A percentile compares a stretch with the other conserved stretches of the same genome.
Evolutionary conservation across 768 basidiomycete species (phyloP).

Genomic region (Termitomyces sp.): DNA sequence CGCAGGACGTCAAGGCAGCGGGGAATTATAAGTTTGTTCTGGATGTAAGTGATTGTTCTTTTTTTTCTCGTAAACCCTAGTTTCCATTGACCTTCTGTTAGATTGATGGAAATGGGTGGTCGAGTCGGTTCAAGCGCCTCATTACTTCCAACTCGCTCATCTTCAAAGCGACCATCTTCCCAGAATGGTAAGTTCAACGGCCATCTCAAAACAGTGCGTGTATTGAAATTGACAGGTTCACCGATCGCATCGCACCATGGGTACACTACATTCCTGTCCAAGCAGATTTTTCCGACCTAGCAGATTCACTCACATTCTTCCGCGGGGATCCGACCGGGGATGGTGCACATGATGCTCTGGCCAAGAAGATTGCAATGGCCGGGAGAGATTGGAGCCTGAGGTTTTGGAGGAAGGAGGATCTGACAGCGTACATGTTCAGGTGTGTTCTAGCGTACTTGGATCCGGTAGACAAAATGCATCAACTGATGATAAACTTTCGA

Average conservation of each 20-base stretch:
- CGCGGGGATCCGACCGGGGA: slow-evolving; percentile 48
- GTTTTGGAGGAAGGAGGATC: slow-evolving; percentile 58
- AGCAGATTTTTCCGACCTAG: slow-evolving; percentile 55
- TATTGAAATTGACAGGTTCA: slow-evolving; percentile 30
- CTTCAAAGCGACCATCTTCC: slow-evolving; percentile 60
- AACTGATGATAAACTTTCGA: background rate
- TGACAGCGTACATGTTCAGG: slow-evolving; percentile 56
- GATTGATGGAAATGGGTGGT: slow-evolving; percentile 61
- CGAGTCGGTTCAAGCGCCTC: slow-evolving; percentile 55
- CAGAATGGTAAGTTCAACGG: slow-evolving; percentile 45
- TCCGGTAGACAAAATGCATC: too few species aligned
- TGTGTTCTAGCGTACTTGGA: slow-evolving; percentile 12
- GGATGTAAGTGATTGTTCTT: slow-evolving; percentile 33
- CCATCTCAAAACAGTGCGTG: background rate
- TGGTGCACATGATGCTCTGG: slow-evolving; percentile 53
- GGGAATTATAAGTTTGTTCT: slow-evolving; percentile 55
- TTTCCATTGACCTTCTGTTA: too few species aligned
- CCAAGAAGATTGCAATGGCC: slow-evolving; percentile 45
- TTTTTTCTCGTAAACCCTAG: background rate
- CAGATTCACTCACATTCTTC: slow-evolving; percentile 71
- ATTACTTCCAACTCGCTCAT: slow-evolving; percentile 53
- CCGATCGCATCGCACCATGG: slow-evolving; percentile 53
- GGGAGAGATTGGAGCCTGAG: slow-evolving; percentile 52
- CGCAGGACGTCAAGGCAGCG: slow-evolving; percentile 33
- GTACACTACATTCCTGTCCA: slow-evolving; percentile 71